Base-by-base conservation (phyloP, 331 rosid genomes). In the Dryas integrifolia region DNA sequence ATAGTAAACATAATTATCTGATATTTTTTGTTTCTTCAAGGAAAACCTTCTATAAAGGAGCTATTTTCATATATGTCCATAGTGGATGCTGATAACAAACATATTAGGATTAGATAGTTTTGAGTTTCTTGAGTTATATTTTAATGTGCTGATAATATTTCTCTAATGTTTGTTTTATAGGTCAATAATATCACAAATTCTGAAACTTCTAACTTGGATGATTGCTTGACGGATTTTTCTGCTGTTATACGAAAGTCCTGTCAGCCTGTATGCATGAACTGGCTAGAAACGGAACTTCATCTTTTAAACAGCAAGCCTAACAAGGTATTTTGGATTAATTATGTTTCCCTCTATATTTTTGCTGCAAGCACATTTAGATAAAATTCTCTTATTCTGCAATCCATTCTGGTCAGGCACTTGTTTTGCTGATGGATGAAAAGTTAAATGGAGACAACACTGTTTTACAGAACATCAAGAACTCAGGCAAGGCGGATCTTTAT, bases 401-500 rank as follows among this genome's bases (percentile, higher is more conserved):
- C 75, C 61, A 58, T 68, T 43, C 52, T 74, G 13, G 44, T 15
- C 80, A 91, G 98, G 88, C 80, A 65, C 73, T 91, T 83, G 72
- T 80, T 70, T 76, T 83, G 76, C 53, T 83, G 87, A 82, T 91
- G 72, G 84, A 72, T 82, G 88, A 80, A 65, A 88, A 87, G 80
- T 78, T 95, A 57, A 81, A 81, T 67, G 89, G 86, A 50, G 96
- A 91, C 67, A 74, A 74, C 61, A 82, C 74, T 45, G 75, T 88
- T 77, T 72, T 84, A 70, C 88, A 80, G 76, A 90, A 79, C 79
- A 87, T 95, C 72, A 84, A 78, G 84, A 95, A 82, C 80, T 86
- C 96, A 51, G 98, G 98, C 84, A 95, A 95, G 95, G 89, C 82
- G 80, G 98, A 86, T 72, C 87, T 95, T 56, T 95, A 91, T 79